phyloP scores from a whole-genome alignment of 108 stramenopile genomes.

The Cyclotella choctawhatcheeana region DNA sequence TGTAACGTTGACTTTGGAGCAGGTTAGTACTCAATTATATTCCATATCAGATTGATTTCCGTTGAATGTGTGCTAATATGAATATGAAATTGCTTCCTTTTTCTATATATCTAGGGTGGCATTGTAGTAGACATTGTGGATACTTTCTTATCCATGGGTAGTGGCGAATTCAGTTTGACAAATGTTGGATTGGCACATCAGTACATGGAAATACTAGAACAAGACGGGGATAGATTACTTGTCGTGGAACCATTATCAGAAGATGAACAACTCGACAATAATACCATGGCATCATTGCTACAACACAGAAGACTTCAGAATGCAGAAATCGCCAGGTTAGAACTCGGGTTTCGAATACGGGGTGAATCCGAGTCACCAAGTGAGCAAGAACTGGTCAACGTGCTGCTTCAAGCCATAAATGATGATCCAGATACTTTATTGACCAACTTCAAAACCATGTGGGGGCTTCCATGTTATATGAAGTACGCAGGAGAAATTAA shows the following conservation, averaged over 20 bases:
- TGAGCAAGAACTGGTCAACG: slow-evolving; percentile 10
- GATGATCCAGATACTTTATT: neutral
- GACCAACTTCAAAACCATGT: slow-evolving; percentile 8
- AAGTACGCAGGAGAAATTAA: neutral
- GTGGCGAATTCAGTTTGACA: slow-evolving; percentile 1
- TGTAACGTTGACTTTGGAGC: slow-evolving; percentile 16
- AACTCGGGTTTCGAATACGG: slow-evolving; percentile 20
- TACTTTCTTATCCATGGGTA: slow-evolving; percentile 2
- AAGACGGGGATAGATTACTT: neutral
- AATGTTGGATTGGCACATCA: slow-evolving; percentile 28
- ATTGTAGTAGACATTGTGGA: slow-evolving; percentile 3
- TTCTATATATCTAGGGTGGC: neutral
- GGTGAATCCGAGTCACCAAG: slow-evolving; percentile 17
- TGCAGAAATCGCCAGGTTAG: slow-evolving; percentile 25
- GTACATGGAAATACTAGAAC: neutral
- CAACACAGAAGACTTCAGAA: slow-evolving; percentile 14
- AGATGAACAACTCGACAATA: neutral
- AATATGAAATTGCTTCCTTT: neutral
- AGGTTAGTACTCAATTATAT: neutral
- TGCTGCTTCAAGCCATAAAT: slow-evolving; percentile 10
- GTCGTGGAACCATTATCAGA: no score
- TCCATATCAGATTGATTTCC: neutral
- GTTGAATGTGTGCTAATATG: neutral
- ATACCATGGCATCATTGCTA: neutral
- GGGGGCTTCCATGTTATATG: slow-evolving; percentile 5